Percentiles rank a stretch among this genome's conserved stretches.
phyloP scores from a whole-genome alignment of 768 basidiomycete species.

The Termitomyces bulborhizus region DNA sequence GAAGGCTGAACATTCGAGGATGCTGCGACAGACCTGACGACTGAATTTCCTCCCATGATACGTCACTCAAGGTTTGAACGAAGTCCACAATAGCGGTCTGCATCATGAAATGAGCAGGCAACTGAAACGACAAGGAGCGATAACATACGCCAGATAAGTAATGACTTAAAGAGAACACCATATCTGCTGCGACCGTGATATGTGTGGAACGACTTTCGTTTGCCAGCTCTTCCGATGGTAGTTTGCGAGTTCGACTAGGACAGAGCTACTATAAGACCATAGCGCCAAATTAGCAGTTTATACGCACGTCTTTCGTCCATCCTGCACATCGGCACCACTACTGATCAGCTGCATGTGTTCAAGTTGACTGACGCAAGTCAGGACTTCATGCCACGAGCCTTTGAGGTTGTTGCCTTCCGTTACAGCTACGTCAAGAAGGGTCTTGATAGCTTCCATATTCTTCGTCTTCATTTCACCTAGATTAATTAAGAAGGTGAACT shows the following conservation, averaged over 20 bases:
- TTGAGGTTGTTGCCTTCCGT: conserved; percentile 96
- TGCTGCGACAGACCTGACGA: conserved; percentile 92
- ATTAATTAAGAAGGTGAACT: conserved; percentile 97
- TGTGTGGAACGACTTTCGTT: conserved; percentile 96
- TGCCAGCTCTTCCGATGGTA: conserved; percentile 88
- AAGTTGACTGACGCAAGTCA: conserved; percentile 96
- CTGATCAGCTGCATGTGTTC: conserved; percentile 99
- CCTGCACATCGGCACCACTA: conserved; percentile 80
- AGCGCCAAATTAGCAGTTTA: neutral
- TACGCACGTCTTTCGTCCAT: conserved; percentile 77
- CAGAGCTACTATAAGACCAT: conserved; percentile 4
- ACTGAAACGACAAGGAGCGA: neutral
- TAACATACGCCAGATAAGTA: conserved; percentile 84
- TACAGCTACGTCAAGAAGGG: conserved; percentile 89
- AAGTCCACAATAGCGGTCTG: conserved; percentile 98
- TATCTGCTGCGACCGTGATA: conserved; percentile 97
- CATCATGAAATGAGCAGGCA: conserved; percentile 3
- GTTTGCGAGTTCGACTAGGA: conserved; percentile 45
- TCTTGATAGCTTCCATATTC: conserved; percentile 99
- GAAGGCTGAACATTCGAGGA: conserved; percentile 92
- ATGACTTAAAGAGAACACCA: conserved; percentile 97
- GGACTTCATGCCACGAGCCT: conserved; percentile 92
- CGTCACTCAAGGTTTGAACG: conserved; percentile 90
- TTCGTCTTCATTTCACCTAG: conserved; percentile 98
- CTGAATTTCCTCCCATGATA: conserved; percentile 99